Evolutionary conservation across 805 yeast genomes (phyloP), one percentile per base, ranked within the genome.

Genomic region (Myxozyma monticola): DNA sequence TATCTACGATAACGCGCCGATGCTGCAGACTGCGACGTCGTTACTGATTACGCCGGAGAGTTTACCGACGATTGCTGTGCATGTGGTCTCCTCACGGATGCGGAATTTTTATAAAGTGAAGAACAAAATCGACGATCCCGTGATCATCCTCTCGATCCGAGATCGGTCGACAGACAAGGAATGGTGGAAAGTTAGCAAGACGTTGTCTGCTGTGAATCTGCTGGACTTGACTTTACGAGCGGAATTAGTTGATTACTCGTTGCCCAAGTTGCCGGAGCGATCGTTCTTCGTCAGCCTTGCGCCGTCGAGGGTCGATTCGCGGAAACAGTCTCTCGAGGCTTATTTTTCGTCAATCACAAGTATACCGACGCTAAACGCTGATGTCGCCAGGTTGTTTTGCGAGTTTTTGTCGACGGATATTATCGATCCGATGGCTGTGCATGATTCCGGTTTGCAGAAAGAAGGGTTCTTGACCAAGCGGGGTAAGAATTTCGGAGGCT

Each of bases 101-200:
- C 30, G 72, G 66, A 34, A 56, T 68, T 8, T 52, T 25, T 42
- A 37, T 33, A 50, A 56, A 43, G 15, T 37, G 17, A 39, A 45
- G 28, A 75, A 73, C 34, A 74, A 75, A 56, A 59, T 71, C 0
- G 85, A 80, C 34, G 88, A 83, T 36, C 82, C 85, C 15, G 68
- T 69, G 25, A 74, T 85, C 20, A 73, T 85, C 0, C 74, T 90
- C 46, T 76, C 84, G 15, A 80, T 85, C 3, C 70, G 76, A 39
- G 91, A 85, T 58, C 76, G 81, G 29, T 80, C 75, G 21, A 68
- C 82, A 1, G 71, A 73, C 34, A 81, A 81, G 53, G 88, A 83
- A 60, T 77, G 86, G 72, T 90, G 95, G 84, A 75, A 81, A 59
- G 80, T 88, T 45, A 72, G 80, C 36, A 88, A 88, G 62, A 67